Base-by-base conservation (phyloP, 805 yeast species). In the Candida ortonii region DNA sequence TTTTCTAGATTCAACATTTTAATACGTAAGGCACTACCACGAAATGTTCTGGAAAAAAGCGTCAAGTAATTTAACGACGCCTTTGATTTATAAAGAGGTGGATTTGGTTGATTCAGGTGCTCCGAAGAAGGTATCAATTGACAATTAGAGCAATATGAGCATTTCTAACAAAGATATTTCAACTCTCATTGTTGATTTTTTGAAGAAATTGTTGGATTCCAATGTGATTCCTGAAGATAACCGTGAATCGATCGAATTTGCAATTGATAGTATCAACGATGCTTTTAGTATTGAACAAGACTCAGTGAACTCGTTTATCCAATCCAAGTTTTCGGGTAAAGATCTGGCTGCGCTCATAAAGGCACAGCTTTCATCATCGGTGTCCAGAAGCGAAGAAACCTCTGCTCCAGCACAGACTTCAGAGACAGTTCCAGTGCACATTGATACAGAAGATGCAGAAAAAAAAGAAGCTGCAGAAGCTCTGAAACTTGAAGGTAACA, bases 221-320 rank as follows among this genome's bases (percentile, higher is more conserved):
- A 84, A 84, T 26, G 73, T 73, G 26, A 74, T 89, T 28, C 63
- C 81, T 22, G 84, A 79, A 43, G 97, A 90, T 45, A 85, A 80
- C 55, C 71, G 72, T 37, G 97, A 93, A 49, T 86, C 96, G 7
- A 70, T 90, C 49, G 96, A 88, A 47, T 95, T 90, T 33, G 97
- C 97, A 41, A 73, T 88, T 47, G 96, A 87, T 55, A 87, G 97
- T 67, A 76, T 93, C 38, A 76, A 84, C 16, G 97, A 89, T 51
- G 87, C 95, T 8, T 90, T 82, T 47, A 80, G 72, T 16, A 66
- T 64, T 15, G 70, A 70, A 22, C 49, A 61, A 22, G 53, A 56
- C 20, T 50, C 57, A 5, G 42, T 60, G 5, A 53, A 52, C 22
- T 47, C 56, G 3, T 41, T 62, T 7, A 43, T 64, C 9, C 41